These are phyloP conservation scores for Rubia yunnanensis DNA, from an alignment of 257 asterid genomes.

Conservation along the genomic window DNA sequence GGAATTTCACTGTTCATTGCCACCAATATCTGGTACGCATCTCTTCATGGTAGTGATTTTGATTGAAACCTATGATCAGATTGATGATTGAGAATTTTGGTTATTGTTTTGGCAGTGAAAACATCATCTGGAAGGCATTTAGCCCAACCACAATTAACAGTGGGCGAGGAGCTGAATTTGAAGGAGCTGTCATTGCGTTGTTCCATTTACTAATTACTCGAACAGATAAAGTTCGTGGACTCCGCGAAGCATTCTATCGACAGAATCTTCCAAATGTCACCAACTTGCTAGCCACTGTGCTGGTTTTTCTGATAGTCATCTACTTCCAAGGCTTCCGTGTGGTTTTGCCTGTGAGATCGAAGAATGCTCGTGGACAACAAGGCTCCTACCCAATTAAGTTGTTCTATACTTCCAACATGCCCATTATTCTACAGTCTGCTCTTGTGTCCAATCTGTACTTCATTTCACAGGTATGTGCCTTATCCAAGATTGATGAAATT, in stretches of 20 bases:
- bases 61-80: not conserved
- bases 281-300: constrained; percentile 74
- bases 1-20: constrained; percentile 84
- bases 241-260: constrained; percentile 83
- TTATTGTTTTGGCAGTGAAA: constrained; percentile 41
- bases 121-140: constrained; percentile 79
- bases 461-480: constrained; percentile 61
- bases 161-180: constrained; percentile 89
- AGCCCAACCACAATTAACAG: constrained; percentile 84
- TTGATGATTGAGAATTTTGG: not conserved
- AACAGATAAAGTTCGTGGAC: constrained; percentile 71
- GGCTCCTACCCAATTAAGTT: constrained; percentile 89
- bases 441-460: constrained; percentile 77
- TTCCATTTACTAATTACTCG: constrained; percentile 76
- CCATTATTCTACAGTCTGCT: constrained; percentile 75
- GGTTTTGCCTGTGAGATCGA: constrained; percentile 78
- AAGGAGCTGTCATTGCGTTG: constrained; percentile 80
- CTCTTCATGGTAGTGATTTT: no score
- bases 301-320: constrained; percentile 73
- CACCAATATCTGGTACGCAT: constrained; percentile 76
- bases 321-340: constrained; percentile 94
- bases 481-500: not conserved
- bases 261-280: constrained; percentile 89
- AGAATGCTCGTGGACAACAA: constrained; percentile 88
- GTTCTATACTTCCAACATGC: constrained; percentile 88